Evolutionary conservation across 2,329 filamentous ascomycete genomes (phyloP).

Genomic region (Neofusicoccum laricinum): DNA sequence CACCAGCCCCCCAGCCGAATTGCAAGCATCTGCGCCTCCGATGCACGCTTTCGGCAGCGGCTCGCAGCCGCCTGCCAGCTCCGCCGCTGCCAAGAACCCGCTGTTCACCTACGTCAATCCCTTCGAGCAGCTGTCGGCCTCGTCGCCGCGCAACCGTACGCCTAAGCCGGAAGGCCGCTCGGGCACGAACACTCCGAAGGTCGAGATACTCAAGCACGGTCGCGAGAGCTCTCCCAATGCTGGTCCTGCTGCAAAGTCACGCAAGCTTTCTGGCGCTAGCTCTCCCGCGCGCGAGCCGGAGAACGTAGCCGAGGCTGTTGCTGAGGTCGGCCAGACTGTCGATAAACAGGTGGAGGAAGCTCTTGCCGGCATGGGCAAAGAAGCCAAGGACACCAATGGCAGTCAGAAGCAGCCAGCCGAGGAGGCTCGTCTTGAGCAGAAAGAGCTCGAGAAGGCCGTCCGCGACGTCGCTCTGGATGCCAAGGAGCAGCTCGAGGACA

Average conservation of each 20-base stretch:
- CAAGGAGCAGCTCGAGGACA: slow-evolving; percentile 50
- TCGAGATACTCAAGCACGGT: slow-evolving; percentile 46
- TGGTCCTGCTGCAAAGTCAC: slow-evolving; percentile 31
- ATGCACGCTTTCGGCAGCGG: slow-evolving; percentile 39
- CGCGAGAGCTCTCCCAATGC: slow-evolving; percentile 35
- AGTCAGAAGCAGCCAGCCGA: slow-evolving; percentile 52
- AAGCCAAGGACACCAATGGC: slow-evolving; percentile 26
- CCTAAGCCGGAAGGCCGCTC: slow-evolving; percentile 42
- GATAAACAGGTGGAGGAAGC: slow-evolving; percentile 64
- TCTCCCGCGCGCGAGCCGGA: slow-evolving; percentile 42
- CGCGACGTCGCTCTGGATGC: slow-evolving; percentile 20
- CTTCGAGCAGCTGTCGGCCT: slow-evolving; percentile 66
- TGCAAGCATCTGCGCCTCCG: slow-evolving; percentile 27
- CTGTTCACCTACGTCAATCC: slow-evolving; percentile 71
- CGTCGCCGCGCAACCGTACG: slow-evolving; percentile 59
- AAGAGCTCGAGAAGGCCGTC: slow-evolving; percentile 40
- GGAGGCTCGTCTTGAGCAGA: slow-evolving; percentile 34
- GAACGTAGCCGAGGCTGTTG: slow-evolving; percentile 69
- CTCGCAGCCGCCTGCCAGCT: slow-evolving; percentile 33
- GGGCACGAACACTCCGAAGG: slow-evolving; percentile 30
- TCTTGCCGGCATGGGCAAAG: slow-evolving; percentile 53
- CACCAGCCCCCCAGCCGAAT: slow-evolving; percentile 25
- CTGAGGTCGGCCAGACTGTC: slow-evolving; percentile 60
- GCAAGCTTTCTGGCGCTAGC: slow-evolving; percentile 30
- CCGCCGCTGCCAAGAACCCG: slow-evolving; percentile 36